Evolutionary conservation across 2,329 filamentous ascomycete genomes (phyloP).

Genomic region (Colletotrichum zoysiae): DNA sequence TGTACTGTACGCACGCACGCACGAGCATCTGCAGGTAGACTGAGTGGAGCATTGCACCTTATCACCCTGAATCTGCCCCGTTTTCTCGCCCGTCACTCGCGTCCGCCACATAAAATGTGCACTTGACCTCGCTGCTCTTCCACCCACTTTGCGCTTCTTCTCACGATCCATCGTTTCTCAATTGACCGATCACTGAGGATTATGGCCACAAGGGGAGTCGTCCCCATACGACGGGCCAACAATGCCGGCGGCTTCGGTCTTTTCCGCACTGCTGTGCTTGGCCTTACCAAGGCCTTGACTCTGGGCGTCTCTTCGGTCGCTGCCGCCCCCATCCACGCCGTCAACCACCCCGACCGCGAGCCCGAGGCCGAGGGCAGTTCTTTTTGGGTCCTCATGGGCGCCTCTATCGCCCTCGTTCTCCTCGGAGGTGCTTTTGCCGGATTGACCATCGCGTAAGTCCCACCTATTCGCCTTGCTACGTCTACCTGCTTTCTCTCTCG

Average conservation of each 20-base stretch:
- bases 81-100: constrained; percentile 34
- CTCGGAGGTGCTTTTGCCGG: constrained; percentile 94
- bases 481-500: background rate
- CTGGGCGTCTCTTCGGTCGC: constrained; percentile 62
- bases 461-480: background rate
- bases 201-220: constrained; percentile 40
- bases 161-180: constrained; percentile 21
- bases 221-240: constrained; percentile 37
- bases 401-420: constrained; percentile 85
- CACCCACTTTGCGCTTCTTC: constrained; percentile 20
- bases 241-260: constrained; percentile 53
- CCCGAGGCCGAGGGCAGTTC: constrained; percentile 70
- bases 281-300: constrained; percentile 64
- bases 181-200: constrained; percentile 34
- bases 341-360: constrained; percentile 57
- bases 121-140: constrained; percentile 34
- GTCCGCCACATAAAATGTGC: constrained; percentile 42
- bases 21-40: constrained; percentile 40
- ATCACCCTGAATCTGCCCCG: constrained; percentile 31
- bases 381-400: constrained; percentile 84
- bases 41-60: constrained; percentile 33
- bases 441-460: constrained; percentile 83
- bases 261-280: constrained; percentile 63
- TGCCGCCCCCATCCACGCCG: constrained; percentile 58
- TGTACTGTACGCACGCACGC: constrained; percentile 20